Evolutionary conservation across 352 stramenopile genomes (phyloP), one percentile per base, ranked within the genome.

Genomic region (Peronospora belbahrii): DNA sequence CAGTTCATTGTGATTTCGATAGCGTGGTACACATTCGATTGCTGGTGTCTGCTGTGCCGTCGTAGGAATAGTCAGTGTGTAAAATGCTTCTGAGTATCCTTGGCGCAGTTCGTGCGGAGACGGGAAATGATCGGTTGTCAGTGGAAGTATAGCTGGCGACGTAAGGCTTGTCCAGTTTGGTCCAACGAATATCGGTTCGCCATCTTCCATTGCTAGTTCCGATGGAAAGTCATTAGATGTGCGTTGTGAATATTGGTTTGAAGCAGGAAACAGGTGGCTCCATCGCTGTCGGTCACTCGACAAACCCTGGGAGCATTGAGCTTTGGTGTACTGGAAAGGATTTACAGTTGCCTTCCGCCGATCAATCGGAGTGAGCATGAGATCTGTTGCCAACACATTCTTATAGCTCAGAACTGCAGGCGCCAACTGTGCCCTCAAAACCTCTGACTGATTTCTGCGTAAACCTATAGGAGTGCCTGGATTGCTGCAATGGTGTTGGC

Each of bases 161-260:
- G 82, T 96, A 4, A 99, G 59, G 24, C 78, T 96, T 42, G 95
- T 98, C 94, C 94, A 99, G 59, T 98, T 98, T n/a, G 95, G 91
- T 2, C 94, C 91, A 18, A 93, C 59, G 28, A 76, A 64, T n/a
- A 71, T 54, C 6, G 57, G 56, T 20, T 71, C 68, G 14, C 42
- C 46, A 46, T 50, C 45, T 42, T 60, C 48, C 13, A 42, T 54
- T 14, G 28, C 18, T 11, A 30, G 9, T 43, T 50, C 53, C 18
- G 23, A 32, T 20, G 30, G 20, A 14, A 19, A 18, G 9, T 51
- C 49, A 6, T 41, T 56, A 32, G 20, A 39, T n/a, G 31, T 2
- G 8, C 46, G 45, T 10, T 54, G 35, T 20, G 18, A 2, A 0
- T 39, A 22, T 14, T 70, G 42, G 18, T 42, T 56, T 6, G 67